phyloP scores from a whole-genome alignment of 2,329 filamentous ascomycete species.

The Hypocrella siamensis region DNA sequence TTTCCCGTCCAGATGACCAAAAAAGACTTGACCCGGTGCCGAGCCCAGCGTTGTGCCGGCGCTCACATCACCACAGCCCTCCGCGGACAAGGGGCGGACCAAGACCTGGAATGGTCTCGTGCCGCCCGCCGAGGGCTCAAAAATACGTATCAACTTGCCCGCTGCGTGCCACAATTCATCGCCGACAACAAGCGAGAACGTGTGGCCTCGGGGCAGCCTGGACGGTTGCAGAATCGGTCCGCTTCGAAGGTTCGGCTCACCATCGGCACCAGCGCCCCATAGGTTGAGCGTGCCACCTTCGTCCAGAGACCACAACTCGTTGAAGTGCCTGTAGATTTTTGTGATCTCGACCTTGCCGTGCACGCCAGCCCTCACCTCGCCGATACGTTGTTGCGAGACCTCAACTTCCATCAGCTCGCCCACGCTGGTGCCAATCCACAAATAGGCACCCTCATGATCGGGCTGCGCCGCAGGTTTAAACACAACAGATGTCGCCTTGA shows the following conservation, averaged over 20 bases:
- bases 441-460: slow-evolving; percentile 60
- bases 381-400: slow-evolving; percentile 54
- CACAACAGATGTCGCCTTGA: slow-evolving; percentile 63
- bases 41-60: slow-evolving; percentile 63
- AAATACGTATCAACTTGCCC: slow-evolving; percentile 77
- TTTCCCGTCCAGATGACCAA: slow-evolving; percentile 88
- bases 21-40: slow-evolving; percentile 65
- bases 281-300: slow-evolving; percentile 75
- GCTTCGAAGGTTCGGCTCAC: slow-evolving; percentile 57
- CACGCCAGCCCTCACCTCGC: slow-evolving; percentile 51
- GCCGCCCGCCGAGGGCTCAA: slow-evolving; percentile 54
- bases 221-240: slow-evolving; percentile 55
- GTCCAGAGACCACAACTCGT: slow-evolving; percentile 89
- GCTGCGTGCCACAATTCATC: slow-evolving; percentile 76
- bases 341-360: slow-evolving; percentile 69
- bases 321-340: slow-evolving; percentile 71
- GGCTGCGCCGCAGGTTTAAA: slow-evolving; percentile 74
- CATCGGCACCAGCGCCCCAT: slow-evolving; percentile 63
- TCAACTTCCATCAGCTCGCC: slow-evolving; percentile 88
- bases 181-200: slow-evolving; percentile 76
- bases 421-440: slow-evolving; percentile 83
- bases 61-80: slow-evolving; percentile 72
- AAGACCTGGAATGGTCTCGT: slow-evolving; percentile 61
- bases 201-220: slow-evolving; percentile 65
- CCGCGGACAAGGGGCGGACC: slow-evolving; percentile 51